Evolutionary conservation across 1,284 basidiomycete genomes (phyloP).

Genomic region (Fomitopsis pinicola): DNA sequence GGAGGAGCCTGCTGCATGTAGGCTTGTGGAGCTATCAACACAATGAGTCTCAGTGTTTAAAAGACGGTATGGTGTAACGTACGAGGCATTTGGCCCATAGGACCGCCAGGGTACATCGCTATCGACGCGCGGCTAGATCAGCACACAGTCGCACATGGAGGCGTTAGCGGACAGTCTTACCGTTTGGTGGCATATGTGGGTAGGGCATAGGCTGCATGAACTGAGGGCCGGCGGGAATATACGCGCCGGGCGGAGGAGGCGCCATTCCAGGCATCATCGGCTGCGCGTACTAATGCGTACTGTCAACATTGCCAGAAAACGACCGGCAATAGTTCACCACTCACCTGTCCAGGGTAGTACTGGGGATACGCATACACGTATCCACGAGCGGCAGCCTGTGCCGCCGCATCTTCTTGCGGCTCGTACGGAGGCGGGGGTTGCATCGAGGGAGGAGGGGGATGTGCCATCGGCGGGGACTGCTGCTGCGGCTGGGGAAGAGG

Average conservation of each 20-base stretch:
- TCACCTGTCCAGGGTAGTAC: conserved; percentile 68
- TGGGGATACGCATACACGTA: conserved; percentile 75
- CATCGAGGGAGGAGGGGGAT: conserved; percentile 63
- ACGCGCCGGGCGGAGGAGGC: conserved; percentile 70
- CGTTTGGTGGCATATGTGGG: conserved; percentile 75
- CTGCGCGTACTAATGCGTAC: conserved; percentile 25
- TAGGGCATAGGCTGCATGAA: conserved; percentile 83
- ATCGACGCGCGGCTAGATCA: conserved; percentile 7
- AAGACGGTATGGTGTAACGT: conserved; percentile 24
- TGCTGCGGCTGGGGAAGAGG: conserved; percentile 44
- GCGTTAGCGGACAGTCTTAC: conserved; percentile 29
- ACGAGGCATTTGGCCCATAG: conserved; percentile 83
- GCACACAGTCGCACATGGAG: not conserved
- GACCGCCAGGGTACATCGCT: conserved; percentile 78
- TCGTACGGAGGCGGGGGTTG: conserved; percentile 66
- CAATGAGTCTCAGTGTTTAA: not conserved
- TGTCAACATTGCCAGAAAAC: not conserved
- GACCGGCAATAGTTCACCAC: conserved; percentile 17
- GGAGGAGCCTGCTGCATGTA: conserved; percentile 61
- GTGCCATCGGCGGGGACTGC: conserved; percentile 62
- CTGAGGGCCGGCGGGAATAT: conserved; percentile 55
- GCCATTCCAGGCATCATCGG: conserved; percentile 80
- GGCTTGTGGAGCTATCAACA: conserved; percentile 51
- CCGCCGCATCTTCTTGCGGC: conserved; percentile 47
- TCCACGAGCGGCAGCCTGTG: conserved; percentile 55